Percentiles rank a stretch among this genome's conserved stretches.
phyloP scores from a whole-genome alignment of 805 yeast species.

The Candida palmyrensis region DNA sequence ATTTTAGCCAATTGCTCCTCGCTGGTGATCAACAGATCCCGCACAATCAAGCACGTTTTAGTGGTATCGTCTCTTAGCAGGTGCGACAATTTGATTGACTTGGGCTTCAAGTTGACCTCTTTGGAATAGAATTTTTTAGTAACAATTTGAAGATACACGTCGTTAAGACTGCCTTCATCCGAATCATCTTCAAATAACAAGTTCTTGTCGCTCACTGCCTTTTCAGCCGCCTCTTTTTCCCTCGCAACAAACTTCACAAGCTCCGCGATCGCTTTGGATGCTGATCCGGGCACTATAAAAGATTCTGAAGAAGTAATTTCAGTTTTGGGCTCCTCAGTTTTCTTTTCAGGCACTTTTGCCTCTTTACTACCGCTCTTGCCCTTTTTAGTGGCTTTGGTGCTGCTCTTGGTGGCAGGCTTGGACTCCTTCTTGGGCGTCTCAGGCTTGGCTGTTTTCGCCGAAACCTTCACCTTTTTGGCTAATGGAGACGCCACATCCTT shows the following conservation, averaged over 20 bases:
- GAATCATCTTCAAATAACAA: slow-evolving; percentile 44
- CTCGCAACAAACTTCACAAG: slow-evolving; percentile 53
- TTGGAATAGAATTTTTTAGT: slow-evolving; percentile 61
- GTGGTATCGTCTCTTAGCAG: slow-evolving; percentile 41
- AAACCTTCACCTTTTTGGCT: slow-evolving; percentile 14
- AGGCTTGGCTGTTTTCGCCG: slow-evolving; percentile 8
- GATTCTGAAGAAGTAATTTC: not conserved
- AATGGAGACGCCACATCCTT: slow-evolving; percentile 12
- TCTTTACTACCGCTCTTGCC: slow-evolving; percentile 5
- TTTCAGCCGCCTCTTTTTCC: slow-evolving; percentile 21
- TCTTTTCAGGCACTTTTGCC: slow-evolving; percentile 5
- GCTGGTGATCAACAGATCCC: slow-evolving; percentile 50
- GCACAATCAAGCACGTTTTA: slow-evolving; percentile 60
- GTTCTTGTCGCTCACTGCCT: slow-evolving; percentile 24
- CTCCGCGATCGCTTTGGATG: slow-evolving; percentile 54
- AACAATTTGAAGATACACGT: slow-evolving; percentile 56
- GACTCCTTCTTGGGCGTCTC: slow-evolving; percentile 5
- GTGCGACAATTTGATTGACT: slow-evolving; percentile 41
- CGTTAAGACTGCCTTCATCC: slow-evolving; percentile 49
- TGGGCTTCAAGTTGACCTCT: slow-evolving; percentile 56
- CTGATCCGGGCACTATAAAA: slow-evolving; percentile 5
- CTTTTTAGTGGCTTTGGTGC: slow-evolving; percentile 31
- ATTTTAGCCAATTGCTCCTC: slow-evolving; percentile 40
- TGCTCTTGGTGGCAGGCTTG: slow-evolving; percentile 8
- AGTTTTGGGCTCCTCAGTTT: slow-evolving; percentile 1